Evolutionary conservation across 257 asterid genomes (phyloP), one percentile per base, ranked within the genome.

Genomic region (Ajuga chamaepitys): DNA sequence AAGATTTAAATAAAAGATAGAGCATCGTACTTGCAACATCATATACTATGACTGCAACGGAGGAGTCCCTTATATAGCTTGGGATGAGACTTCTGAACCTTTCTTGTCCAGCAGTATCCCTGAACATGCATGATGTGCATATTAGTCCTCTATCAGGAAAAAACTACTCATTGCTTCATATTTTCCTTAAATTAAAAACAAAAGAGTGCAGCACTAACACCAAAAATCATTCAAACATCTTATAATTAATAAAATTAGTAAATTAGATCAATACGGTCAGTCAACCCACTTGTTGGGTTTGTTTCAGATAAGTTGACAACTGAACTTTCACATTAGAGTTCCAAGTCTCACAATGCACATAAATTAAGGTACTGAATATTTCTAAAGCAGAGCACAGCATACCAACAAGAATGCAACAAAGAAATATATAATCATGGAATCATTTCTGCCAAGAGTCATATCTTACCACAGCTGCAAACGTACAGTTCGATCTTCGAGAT

Each of bases 91-190:
- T 89, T 79, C 97, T 81, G 64, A 89, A 89, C 74, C 97, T 82
- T 70, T 89, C 97, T 79, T 89, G 95, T 51, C 97, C 97, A 72
- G 97, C 97, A 72, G 97, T 89, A 78, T 89, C 97, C 97, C 97
- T 90, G 68, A 20, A 72, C 62, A 58, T 47, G 37, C 67, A 72
- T 58, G 22, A 70, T 18, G 18, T 62, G 41, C 28, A 52, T 37
- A 67, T 38, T 64, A 78, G 21, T 75, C 24, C 20, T 50, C 70
- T 48, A 38, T 5, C 45, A 18, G 52, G 62, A 52, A 26, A 12
- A 67, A 68, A 48, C 8, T 4, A 68, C 47, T 26, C 56, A 59
- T 37, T 14, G 7, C 26, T 77, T 7, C 44, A 25, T 44, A 51
- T 41, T 61, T 9, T 14, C 32, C 21, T 34, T 18, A 25, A 11